Evolutionary conservation across 768 basidiomycete genomes (phyloP), one percentile per base, ranked within the genome.

Genomic region (Rhizopogon roseolus): DNA sequence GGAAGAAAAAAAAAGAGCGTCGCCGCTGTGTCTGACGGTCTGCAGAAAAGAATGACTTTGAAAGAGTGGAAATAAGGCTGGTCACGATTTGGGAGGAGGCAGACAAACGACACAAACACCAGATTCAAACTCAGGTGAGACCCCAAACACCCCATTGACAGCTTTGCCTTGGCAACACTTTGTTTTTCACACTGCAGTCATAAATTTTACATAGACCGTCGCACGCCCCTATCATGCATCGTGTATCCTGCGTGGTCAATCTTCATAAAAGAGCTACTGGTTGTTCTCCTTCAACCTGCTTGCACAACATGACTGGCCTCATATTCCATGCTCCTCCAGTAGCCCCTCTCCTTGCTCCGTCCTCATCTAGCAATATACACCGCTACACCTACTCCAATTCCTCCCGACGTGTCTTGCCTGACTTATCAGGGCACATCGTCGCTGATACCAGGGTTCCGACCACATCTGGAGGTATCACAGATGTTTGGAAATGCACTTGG

Each of bases 1-100:
- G 32, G 52, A 52, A 32, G 58, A 69, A 70, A 45, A 52, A 32
- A 59, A 69, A 70, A 45, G 68, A 69, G 50, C 22, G 69, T 50
- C 55, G 54, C 69, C 67, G 59, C 69, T 6, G 59, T 37, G 38
- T 56, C 57, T 56, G 41, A 66, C 59, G 60, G 66, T 19, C 54
- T 61, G 49, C 49, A 1, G 41, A 34, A 43, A 66, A 57, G 50
- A 63, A 60, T 13, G 59, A 60, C 51, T 53, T 22, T 57, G 49
- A 56, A 9, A 42, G 40, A n/a, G 13, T 49, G 41, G 3, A 19
- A 32, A 6, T 46, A 8, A 10, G 51, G n/a, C 39, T 34, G 34
- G 49, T 49, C 39, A 34, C 46, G 40, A 51, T 44, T n/a, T n/a
- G n/a, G n/a, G n/a, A n/a, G 17, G 43, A 41, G 50, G 28, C 51